Evolutionary conservation across 768 basidiomycete genomes (phyloP).

Genomic region (Rhodotorula sphaerocarpa): DNA sequence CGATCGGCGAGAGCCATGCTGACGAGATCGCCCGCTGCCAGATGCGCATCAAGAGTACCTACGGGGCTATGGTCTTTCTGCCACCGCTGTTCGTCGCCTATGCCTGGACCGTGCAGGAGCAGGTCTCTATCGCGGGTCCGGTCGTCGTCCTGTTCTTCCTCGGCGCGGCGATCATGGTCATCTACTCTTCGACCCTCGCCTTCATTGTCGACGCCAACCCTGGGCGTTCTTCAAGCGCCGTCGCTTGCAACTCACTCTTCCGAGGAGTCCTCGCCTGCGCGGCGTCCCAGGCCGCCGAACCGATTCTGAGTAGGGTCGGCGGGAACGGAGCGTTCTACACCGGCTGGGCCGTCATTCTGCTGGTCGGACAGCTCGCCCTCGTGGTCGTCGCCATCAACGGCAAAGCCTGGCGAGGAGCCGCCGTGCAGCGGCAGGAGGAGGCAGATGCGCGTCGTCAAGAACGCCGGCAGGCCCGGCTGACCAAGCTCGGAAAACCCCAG

Average conservation of each 20-base stretch:
- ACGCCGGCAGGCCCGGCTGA: neutral
- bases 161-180: conserved; percentile 55
- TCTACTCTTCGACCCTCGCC: conserved; percentile 64
- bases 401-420: conserved; percentile 4
- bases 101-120: conserved; percentile 64
- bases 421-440: neutral
- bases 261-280: conserved; percentile 58
- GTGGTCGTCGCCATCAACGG: conserved; percentile 9
- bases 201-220: conserved; percentile 81
- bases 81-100: conserved; percentile 60
- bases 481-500: neutral
- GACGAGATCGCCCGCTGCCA: neutral
- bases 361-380: conserved; percentile 8
- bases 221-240: conserved; percentile 65
- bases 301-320: conserved; percentile 53
- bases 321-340: conserved; percentile 15
- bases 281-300: conserved; percentile 63
- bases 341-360: conserved; percentile 46
- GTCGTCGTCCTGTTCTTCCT: conserved; percentile 63
- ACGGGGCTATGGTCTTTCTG: conserved; percentile 51
- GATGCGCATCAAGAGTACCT: conserved; percentile 19
- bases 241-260: conserved; percentile 66
- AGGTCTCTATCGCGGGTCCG: conserved; percentile 58
- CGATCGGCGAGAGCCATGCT: too few species aligned
- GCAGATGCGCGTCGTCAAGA: neutral